These are phyloP conservation scores for Geotrichum siamense DNA, from an alignment of 1,139 yeast species.

Conservation along the genomic window DNA sequence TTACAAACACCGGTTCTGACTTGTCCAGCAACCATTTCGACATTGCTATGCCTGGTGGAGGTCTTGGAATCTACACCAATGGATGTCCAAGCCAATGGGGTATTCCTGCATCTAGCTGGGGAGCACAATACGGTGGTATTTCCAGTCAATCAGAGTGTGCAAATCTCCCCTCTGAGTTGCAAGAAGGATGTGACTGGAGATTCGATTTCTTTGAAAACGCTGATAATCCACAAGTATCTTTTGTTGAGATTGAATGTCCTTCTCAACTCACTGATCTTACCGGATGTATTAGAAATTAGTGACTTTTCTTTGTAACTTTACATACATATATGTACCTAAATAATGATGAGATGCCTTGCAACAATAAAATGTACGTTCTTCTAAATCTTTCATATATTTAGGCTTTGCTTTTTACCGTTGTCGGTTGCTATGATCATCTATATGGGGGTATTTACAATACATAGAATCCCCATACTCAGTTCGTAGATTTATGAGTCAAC, in stretches of 20 bases:
- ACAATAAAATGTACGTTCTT: too few species aligned
- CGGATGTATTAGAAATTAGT: conserved; percentile 17
- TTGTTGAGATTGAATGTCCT: conserved; percentile 20
- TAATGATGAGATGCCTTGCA: too few species aligned
- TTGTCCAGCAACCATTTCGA: conserved; percentile 18
- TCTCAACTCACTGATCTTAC: conserved; percentile 18
- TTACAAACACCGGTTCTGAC: conserved; percentile 21
- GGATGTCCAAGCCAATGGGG: conserved; percentile 20
- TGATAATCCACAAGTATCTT: conserved; percentile 19
- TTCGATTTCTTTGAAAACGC: conserved; percentile 19
- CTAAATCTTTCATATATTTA: too few species aligned
- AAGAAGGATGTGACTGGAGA: conserved; percentile 21
- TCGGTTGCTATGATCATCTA: too few species aligned
- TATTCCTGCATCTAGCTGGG: conserved; percentile 17
- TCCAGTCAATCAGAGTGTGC: conserved; percentile 14
- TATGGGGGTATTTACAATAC: too few species aligned
- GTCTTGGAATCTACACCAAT: conserved; percentile 18
- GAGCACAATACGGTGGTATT: conserved; percentile 20
- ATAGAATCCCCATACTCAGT: too few species aligned
- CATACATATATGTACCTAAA: too few species aligned
- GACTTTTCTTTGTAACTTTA: too few species aligned
- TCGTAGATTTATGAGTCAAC: too few species aligned
- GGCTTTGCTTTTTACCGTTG: too few species aligned
- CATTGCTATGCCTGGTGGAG: conserved; percentile 21
- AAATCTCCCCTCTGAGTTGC: conserved; percentile 16